Evolutionary conservation across 768 basidiomycete species (phyloP).

Genomic region (Leccinum subtestaceum): DNA sequence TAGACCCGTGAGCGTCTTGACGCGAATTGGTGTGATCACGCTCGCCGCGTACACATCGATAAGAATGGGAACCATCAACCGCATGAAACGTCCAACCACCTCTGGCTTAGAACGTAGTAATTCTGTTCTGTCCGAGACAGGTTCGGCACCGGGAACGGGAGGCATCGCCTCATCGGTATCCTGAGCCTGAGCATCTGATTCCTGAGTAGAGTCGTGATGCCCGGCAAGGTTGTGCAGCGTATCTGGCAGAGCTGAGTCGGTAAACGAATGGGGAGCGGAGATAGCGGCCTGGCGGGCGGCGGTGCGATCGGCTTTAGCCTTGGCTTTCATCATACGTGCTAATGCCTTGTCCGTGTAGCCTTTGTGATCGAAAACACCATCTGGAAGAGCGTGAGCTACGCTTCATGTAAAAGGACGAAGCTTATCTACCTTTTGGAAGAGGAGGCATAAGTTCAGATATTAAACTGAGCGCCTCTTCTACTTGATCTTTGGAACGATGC

Average conservation of each 20-base stretch:
- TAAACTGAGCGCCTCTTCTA: conserved; percentile 89
- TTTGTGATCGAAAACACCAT: conserved; percentile 94
- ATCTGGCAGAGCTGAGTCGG: conserved; percentile 24
- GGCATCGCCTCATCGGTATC: conserved; percentile 42
- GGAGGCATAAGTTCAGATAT: conserved; percentile 92
- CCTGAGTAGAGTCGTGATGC: conserved; percentile 26
- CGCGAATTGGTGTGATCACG: conserved; percentile 81
- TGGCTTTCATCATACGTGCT: conserved; percentile 71
- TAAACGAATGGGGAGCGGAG: conserved; percentile 29
- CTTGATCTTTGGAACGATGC: conserved; percentile 94
- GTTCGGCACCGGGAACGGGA: conserved; percentile 32
- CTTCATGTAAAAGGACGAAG: not conserved
- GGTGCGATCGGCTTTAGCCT: conserved; percentile 77
- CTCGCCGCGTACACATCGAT: conserved; percentile 99
- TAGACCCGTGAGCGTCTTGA: conserved; percentile 84
- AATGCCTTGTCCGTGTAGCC: conserved; percentile 86
- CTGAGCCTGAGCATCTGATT: conserved; percentile 38
- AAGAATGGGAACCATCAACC: conserved; percentile 86
- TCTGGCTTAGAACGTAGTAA: conserved; percentile 69
- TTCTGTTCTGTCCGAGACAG: conserved; percentile 59
- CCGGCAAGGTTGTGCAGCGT: conserved; percentile 12
- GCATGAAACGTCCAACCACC: conserved; percentile 84
- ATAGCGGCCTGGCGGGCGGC: conserved; percentile 57
- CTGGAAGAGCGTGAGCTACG: conserved; percentile 37
- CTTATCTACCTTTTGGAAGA: conserved; percentile 72